Conservation (phyloP, 2,329 filamentous ascomycete species). For the Xylaria arbuscula region DNA sequence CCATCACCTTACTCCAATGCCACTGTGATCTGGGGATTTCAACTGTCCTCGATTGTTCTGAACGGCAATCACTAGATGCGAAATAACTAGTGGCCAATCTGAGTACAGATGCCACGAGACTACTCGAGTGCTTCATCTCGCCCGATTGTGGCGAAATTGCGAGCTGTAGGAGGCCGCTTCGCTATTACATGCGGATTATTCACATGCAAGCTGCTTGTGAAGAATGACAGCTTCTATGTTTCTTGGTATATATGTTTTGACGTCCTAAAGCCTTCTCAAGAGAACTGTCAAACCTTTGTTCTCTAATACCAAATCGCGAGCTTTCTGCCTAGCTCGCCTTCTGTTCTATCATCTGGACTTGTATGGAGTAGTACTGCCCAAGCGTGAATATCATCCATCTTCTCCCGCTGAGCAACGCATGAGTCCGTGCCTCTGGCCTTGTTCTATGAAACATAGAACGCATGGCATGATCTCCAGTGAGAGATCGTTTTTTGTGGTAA, state of each 20-base stretch:
- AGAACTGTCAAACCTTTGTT: neutral
- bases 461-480: neutral
- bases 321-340: neutral
- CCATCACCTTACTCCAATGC: neutral
- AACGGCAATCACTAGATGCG: neutral
- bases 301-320: neutral
- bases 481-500: neutral
- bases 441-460: neutral
- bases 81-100: neutral
- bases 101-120: neutral
- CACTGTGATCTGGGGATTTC: neutral
- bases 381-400: neutral
- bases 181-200: conserved; percentile 1
- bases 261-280: neutral
- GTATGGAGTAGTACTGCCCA: neutral
- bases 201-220: neutral
- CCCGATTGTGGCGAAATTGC: neutral
- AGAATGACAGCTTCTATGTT: neutral
- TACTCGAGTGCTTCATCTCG: neutral
- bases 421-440: neutral
- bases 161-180: neutral
- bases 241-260: neutral
- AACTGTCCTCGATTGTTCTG: neutral
- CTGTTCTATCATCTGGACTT: neutral
- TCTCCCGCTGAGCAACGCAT: neutral